Percentiles rank a stretch among this genome's conserved stretches.
phyloP scores from a whole-genome alignment of 2,329 filamentous ascomycete species.

The Fusarium globosum region DNA sequence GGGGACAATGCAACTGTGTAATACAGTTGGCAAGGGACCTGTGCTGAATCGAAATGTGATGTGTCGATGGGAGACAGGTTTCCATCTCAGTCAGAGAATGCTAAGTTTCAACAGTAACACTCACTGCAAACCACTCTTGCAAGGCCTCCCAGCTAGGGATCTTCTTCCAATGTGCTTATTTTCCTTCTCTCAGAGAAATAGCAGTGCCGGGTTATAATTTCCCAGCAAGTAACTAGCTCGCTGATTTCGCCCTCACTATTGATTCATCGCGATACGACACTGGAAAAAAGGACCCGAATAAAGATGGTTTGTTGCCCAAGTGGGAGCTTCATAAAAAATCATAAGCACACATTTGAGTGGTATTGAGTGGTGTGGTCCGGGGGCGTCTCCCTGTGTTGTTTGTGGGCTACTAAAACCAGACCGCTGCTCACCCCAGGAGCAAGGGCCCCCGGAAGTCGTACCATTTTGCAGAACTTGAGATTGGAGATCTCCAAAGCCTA shows the following conservation, averaged over 20 bases:
- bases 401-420: slow-evolving; percentile 37
- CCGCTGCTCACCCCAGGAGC: slow-evolving; percentile 39
- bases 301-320: slow-evolving; percentile 12
- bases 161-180: slow-evolving; percentile 2
- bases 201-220: neutral
- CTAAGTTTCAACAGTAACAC: slow-evolving; percentile 30
- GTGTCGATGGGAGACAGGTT: slow-evolving; percentile 33
- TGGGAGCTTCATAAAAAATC: slow-evolving; percentile 20
- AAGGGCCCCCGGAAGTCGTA: slow-evolving; percentile 43
- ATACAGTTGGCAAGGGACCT: slow-evolving; percentile 25
- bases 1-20: slow-evolving; percentile 17
- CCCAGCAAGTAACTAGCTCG: slow-evolving; percentile 8
- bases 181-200: neutral
- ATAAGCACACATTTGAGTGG: slow-evolving; percentile 33
- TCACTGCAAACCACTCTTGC: slow-evolving; percentile 36
- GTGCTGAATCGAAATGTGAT: slow-evolving; percentile 43
- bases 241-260: neutral
- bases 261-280: slow-evolving; percentile 1
- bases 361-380: slow-evolving; percentile 33
- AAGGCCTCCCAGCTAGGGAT: slow-evolving; percentile 15
- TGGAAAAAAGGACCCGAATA: slow-evolving; percentile 1
- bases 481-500: slow-evolving; percentile 46
- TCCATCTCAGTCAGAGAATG: slow-evolving; percentile 24
- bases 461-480: slow-evolving; percentile 44
- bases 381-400: slow-evolving; percentile 31